A percentile compares a stretch with the other conserved stretches of the same genome.
These are phyloP conservation scores for Coemansia sp. DNA, from an alignment of 192 early-diverging fungal genomes.

Conservation along the genomic window DNA sequence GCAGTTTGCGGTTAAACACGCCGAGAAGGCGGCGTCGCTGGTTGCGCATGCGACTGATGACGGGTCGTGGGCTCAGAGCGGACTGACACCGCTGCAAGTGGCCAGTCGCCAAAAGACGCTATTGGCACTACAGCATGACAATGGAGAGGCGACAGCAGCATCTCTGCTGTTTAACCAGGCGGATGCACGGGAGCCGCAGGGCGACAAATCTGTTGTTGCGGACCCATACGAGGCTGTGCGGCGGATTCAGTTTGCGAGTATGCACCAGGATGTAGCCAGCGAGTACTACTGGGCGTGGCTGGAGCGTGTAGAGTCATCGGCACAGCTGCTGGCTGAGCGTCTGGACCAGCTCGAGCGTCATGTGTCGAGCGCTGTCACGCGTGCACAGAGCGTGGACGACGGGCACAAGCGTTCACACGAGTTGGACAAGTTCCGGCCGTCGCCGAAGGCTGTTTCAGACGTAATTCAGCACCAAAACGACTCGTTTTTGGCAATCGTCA, in stretches of 20 bases:
- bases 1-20: conserved; percentile 41
- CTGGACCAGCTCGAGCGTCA: conserved; percentile 44
- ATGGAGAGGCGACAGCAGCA: conserved; percentile 3
- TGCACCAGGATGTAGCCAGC: conserved; percentile 32
- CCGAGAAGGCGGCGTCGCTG: conserved; percentile 37
- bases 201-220: neutral
- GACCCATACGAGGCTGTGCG: conserved; percentile 37
- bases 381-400: conserved; percentile 1
- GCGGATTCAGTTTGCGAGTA: conserved; percentile 38
- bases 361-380: conserved; percentile 19
- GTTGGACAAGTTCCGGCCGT: neutral
- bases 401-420: neutral
- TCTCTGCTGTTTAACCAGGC: conserved; percentile 3
- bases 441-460: conserved; percentile 35
- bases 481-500: conserved; percentile 43
- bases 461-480: conserved; percentile 47
- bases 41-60: conserved; percentile 39
- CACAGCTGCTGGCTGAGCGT: conserved; percentile 31
- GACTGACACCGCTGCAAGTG: conserved; percentile 36
- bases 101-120: conserved; percentile 32
- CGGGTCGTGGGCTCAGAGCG: conserved; percentile 37
- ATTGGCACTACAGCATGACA: conserved; percentile 16
- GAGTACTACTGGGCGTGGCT: conserved; percentile 52
- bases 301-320: conserved; percentile 24
- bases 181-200: neutral